phyloP scores from a whole-genome alignment of 805 yeast genomes.

The Candida tammaniensis region DNA sequence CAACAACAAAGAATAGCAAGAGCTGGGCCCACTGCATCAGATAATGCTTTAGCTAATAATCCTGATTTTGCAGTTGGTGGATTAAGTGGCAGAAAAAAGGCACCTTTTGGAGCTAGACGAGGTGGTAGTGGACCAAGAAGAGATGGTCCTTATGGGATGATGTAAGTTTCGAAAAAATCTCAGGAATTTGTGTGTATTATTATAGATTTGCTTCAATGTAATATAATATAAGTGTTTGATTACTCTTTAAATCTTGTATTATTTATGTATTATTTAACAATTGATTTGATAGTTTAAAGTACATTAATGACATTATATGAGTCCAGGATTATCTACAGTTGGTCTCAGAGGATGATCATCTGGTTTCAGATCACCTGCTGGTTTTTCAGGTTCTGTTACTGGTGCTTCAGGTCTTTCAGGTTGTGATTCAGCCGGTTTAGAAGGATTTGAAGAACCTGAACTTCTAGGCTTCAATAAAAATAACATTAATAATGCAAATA shows the following conservation, averaged over 20 bases:
- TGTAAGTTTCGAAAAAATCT: conserved; percentile 5
- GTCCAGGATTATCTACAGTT: conserved; percentile 10
- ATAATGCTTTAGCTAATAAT: conserved; percentile 34
- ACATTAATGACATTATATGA: neutral
- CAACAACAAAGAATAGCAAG: conserved; percentile 11
- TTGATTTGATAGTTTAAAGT: neutral
- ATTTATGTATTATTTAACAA: neutral
- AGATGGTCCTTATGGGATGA: conserved; percentile 23
- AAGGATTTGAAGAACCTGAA: no score
- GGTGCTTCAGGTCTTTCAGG: no score
- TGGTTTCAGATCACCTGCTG: conserved; percentile 46
- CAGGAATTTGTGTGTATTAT: no score
- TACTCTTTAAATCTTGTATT: neutral
- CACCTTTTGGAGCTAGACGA: conserved; percentile 8
- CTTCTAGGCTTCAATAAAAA: conserved; percentile 64
- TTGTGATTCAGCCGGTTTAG: no score
- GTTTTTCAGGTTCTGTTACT: conserved; percentile 20
- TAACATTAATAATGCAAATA: conserved; percentile 66
- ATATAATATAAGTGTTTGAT: neutral
- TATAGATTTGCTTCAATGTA: no score
- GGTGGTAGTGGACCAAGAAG: conserved; percentile 12
- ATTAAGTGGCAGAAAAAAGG: conserved; percentile 10
- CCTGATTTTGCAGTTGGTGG: conserved; percentile 39
- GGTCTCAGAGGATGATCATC: conserved; percentile 8
- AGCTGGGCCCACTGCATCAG: conserved; percentile 33